Evolutionary conservation across 1,139 yeast genomes (phyloP), one percentile per base, ranked within the genome.

Genomic region (Debaryomyces nepalensis): DNA sequence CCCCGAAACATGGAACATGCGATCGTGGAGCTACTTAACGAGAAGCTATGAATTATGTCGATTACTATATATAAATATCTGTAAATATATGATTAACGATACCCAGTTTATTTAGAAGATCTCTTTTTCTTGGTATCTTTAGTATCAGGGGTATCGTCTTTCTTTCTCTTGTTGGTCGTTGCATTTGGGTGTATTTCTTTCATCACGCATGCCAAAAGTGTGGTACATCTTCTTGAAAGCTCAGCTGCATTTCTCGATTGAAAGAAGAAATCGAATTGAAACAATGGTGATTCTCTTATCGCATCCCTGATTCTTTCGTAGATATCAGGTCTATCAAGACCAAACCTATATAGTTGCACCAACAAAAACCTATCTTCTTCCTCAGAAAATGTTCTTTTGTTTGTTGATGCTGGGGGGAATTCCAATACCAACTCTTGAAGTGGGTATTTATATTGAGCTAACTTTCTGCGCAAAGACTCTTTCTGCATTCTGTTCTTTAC

Each of bases 361-460:
- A 86, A 63, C 47, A 86, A 65, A 55, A 81, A 86, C 45, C 90
- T 68, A 56, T 86, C 95, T 57, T 86, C 95, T 47, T 82, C 89
- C 33, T 83, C 89, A 14, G 84, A 77, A 61, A 79, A 86, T 1
- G 82, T 76, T 50, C 82, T 71, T 55, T 77, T 79, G 51, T 73
- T 73, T 9, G 79, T 70, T 7, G 77, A 59, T 1, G 85, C 73
- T 0, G 87, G 82, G 4, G 91, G 89, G 46, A 66, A 77, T 49
- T 80, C 77, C 48, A 86, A 70, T 3, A 62, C 69, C 48, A 86
- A 63, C 43, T 85, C 88, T 55, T 82, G 83, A 39, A 86, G 66
- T 11, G 93, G 93, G 52, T 76, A 79, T 38, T 68, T 68, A 57
- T 80, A 85, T 50, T 76, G 77, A 3, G 82, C 66, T 32, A 86